Evolutionary conservation across 2,329 filamentous ascomycete genomes (phyloP).

Genomic region (Exophiala calicioides): DNA sequence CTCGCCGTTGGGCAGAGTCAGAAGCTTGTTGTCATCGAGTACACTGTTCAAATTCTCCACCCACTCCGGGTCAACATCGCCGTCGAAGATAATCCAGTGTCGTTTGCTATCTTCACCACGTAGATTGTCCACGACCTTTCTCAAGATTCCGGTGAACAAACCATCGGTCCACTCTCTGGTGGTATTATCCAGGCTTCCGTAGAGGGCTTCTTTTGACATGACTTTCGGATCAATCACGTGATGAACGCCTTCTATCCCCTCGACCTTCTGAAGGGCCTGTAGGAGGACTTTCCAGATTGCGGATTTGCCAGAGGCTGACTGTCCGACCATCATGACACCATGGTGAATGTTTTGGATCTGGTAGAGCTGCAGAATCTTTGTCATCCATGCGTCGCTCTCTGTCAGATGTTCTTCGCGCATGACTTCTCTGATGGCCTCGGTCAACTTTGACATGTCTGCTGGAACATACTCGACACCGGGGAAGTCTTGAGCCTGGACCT

Average conservation of each 20-base stretch:
- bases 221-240: conserved; percentile 99
- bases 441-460: conserved; percentile 77
- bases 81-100: conserved; percentile 99
- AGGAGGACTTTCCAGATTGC: conserved; percentile 90
- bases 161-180: conserved; percentile 99
- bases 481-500: conserved; percentile 83
- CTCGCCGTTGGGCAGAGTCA: conserved; percentile 96
- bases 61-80: conserved; percentile 98
- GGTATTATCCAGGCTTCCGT: conserved; percentile 92
- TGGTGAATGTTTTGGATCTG: conserved; percentile 98
- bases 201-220: conserved; percentile 98
- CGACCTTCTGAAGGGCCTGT: conserved; percentile 85
- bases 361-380: conserved; percentile 93
- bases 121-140: conserved; percentile 98
- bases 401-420: conserved; percentile 84
- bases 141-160: conserved; percentile 93
- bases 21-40: conserved; percentile 95
- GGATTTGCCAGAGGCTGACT: conserved; percentile 96
- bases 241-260: conserved; percentile 88
- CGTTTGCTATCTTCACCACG: conserved; percentile 95
- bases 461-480: conserved; percentile 91
- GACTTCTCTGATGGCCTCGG: conserved; percentile 77
- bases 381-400: conserved; percentile 93
- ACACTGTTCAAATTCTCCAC: conserved; percentile 99
- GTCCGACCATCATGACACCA: conserved; percentile 99